Base-by-base conservation (phyloP, 2,329 filamentous ascomycete genomes). In the Calonectria pseudoturangicola region DNA sequence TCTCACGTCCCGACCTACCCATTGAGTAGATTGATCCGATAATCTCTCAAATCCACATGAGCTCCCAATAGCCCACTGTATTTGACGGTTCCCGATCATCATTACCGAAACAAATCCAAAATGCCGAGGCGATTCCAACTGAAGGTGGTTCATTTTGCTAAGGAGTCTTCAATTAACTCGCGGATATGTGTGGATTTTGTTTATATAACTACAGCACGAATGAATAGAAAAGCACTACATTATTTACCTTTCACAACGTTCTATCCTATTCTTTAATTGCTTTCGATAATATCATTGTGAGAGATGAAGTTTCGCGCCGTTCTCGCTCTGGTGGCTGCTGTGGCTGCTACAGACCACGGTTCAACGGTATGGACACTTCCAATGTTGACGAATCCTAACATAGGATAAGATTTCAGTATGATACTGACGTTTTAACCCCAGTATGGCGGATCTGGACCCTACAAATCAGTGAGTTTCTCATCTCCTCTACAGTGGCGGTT, bases 361-460 rank as follows among this genome's bases (percentile, higher is more conserved):
- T 60, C 54, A 60, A 28, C 54, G n/a, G 54, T 36, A 43, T 28
- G 54, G 18, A 25, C 13, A 27, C 15, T 5, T 12, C 15, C 12
- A 7, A 9, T 50, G 9, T 50, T 50, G 10, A 2, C 9, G 3
- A 28, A 27, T 4, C 3, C 9, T 27, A 21, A 2, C 3, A 10
- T 41, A 18, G 10, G 4, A 27, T 15, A 1, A 41, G 2, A 16
- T 4, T n/a, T 25, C 13, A 58, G 10, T 25, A 25, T 41, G 5
- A 1, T 1, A 25, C 25, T 60, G 8, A 60, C 54, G 15, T 16
- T 39, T 3, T 5, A 18, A 18, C 8, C 13, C 18, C n/a, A 60
- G 54, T 60, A 60, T 25, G 54, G 54, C 6, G 54, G 54, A 41
- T 60, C 54, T 25, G 54, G 54, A 21, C 54, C 54, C 13, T 60